Conservation (phyloP, 345 rosid genomes). For the Arabidopsis suecica region DNA sequence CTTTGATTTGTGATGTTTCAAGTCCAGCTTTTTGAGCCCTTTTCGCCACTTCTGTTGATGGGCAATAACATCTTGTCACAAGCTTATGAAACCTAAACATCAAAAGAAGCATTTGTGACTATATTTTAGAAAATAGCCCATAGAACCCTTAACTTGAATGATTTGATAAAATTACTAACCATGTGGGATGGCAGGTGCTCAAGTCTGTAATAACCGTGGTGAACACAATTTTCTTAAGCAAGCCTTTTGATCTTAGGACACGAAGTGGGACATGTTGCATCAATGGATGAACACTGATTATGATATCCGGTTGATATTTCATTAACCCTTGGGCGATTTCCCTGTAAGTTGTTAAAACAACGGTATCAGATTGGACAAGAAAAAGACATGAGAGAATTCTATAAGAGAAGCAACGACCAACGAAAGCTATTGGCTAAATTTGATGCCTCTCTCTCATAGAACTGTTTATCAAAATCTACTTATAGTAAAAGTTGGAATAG, state of each 20-base stretch:
- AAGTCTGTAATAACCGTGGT: conserved; percentile 95
- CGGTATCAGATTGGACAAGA: conserved; percentile 24
- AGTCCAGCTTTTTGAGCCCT: conserved; percentile 94
- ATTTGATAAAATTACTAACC: conserved; percentile 54
- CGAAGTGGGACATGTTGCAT: conserved; percentile 99
- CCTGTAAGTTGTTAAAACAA: conserved; percentile 49
- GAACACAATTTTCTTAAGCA: conserved; percentile 84
- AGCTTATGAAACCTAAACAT: conserved; percentile 95
- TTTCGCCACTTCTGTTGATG: conserved; percentile 86
- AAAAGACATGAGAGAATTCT: neutral
- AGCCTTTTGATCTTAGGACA: conserved; percentile 85
- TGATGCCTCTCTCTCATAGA: neutral
- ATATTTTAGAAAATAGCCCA: neutral
- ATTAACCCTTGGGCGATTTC: conserved; percentile 96
- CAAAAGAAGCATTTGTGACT: conserved; percentile 21
- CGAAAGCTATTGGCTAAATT: neutral
- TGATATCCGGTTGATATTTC: conserved; percentile 97
- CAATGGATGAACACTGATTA: conserved; percentile 95
- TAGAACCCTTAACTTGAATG: conserved; percentile 5
- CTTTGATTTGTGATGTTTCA: conserved; percentile 79
- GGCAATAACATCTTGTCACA: conserved; percentile 98
- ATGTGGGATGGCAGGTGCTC: conserved; percentile 98
- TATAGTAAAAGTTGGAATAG: neutral
- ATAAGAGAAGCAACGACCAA: conserved; percentile 1
- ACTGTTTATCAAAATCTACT: neutral